These are phyloP conservation scores for Phyllosticta paracitricarpa DNA, from an alignment of 2,329 filamentous ascomycete species.

Conservation along the genomic window DNA sequence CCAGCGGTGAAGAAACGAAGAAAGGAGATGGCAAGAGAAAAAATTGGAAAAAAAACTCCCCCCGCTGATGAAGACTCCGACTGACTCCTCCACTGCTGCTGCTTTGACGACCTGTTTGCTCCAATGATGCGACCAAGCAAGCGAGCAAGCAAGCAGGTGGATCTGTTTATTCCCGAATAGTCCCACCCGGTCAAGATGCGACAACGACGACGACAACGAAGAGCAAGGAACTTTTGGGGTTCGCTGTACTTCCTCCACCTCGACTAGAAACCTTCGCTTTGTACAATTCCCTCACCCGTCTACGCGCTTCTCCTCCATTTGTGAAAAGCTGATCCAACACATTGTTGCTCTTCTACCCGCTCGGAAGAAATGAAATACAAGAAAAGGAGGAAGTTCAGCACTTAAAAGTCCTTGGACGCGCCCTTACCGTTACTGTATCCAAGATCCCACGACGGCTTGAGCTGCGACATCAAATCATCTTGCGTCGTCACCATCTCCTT, in stretches of 20 bases:
- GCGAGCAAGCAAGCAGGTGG: not conserved
- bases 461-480: slow-evolving; percentile 51
- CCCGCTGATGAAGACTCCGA: not conserved
- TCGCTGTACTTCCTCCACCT: not conserved
- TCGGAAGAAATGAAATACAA: not conserved
- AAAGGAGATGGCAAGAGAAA: not conserved
- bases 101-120: not conserved
- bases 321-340: not conserved
- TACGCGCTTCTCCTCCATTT: too few relatives aligned
- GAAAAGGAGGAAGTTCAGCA: not conserved
- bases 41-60: not conserved
- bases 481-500: slow-evolving; percentile 71
- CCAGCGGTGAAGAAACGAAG: not conserved
- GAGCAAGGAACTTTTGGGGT: not conserved
- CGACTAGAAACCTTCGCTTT: not conserved
- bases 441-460: slow-evolving; percentile 49
- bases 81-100: not conserved
- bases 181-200: not conserved
- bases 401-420: not conserved
- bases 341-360: not conserved
- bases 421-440: not conserved
- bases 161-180: not conserved
- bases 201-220: not conserved
- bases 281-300: not conserved
- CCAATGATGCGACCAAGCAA: not conserved